phyloP scores from a whole-genome alignment of 495 filamentous ascomycete genomes.

The Trichoderma erinaceum region DNA sequence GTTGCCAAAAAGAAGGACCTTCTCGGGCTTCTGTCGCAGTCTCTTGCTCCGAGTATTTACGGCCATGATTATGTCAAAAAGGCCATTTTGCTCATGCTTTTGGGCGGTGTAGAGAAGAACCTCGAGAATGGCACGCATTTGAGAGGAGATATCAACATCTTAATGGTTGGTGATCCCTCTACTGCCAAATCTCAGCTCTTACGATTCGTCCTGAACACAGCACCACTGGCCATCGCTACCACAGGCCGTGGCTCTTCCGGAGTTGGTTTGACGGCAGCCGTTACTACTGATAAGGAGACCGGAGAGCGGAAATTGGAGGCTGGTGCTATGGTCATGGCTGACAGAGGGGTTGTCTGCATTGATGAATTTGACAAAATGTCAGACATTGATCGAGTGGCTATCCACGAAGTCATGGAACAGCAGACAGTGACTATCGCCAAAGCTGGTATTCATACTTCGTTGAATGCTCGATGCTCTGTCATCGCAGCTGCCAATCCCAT shows the following conservation, averaged over 20 bases:
- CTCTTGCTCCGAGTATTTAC: slow-evolving; percentile 94
- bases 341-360: slow-evolving; percentile 96
- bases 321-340: slow-evolving; percentile 97
- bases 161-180: slow-evolving; percentile 99
- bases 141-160: slow-evolving; percentile 96
- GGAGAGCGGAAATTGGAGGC: slow-evolving; percentile 92
- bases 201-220: slow-evolving; percentile 95
- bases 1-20: slow-evolving; percentile 91
- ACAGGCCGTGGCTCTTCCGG: slow-evolving; percentile 96
- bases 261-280: slow-evolving; percentile 95
- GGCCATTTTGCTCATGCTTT: slow-evolving; percentile 91
- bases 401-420: slow-evolving; percentile 99
- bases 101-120: slow-evolving; percentile 99
- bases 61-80: slow-evolving; percentile 98
- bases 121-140: slow-evolving; percentile 96
- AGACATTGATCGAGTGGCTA: slow-evolving; percentile 94
- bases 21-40: slow-evolving; percentile 90
- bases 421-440: slow-evolving; percentile 99
- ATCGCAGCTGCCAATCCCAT: slow-evolving; percentile 96
- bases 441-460: slow-evolving; percentile 94
- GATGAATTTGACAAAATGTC: slow-evolving; percentile 99
- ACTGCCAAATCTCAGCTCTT: slow-evolving; percentile 97
- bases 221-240: slow-evolving; percentile 92
- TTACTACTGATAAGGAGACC: slow-evolving; percentile 95
- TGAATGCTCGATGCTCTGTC: slow-evolving; percentile 96